phyloP scores from a whole-genome alignment of 148 eudicot genomes.

The Silene uniflora region DNA sequence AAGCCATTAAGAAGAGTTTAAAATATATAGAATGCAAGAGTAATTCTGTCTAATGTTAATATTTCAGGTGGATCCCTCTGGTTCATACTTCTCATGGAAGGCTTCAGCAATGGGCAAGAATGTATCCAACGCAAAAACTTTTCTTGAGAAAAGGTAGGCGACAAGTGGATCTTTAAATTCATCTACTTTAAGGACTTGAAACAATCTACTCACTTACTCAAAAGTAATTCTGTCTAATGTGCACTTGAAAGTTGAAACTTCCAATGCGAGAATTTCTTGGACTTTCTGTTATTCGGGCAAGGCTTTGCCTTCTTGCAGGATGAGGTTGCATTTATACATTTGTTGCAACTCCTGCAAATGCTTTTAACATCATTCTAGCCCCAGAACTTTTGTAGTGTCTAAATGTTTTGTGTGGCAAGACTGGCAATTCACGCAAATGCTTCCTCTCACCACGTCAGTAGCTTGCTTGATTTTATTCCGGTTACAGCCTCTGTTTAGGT shows the following conservation, averaged over 20 bases:
- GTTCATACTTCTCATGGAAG: constrained; percentile 97
- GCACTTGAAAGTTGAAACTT: neutral
- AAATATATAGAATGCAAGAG: no score
- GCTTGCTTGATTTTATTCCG: neutral
- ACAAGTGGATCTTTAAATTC: neutral
- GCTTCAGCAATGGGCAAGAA: constrained; percentile 99
- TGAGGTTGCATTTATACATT: neutral
- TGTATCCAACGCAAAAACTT: constrained; percentile 93
- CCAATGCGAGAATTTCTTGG: neutral
- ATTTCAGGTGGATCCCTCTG: constrained; percentile 85
- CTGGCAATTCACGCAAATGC: neutral
- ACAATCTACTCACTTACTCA: neutral
- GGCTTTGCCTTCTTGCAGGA: neutral
- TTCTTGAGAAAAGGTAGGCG: constrained; percentile 85
- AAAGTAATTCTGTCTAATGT: neutral
- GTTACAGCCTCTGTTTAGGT: neutral
- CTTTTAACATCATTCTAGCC: no score
- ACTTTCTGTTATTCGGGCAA: neutral
- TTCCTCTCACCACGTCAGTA: neutral
- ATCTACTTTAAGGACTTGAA: neutral
- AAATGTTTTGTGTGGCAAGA: no score
- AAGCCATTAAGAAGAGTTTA: neutral
- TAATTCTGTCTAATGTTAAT: no score
- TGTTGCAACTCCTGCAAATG: neutral
- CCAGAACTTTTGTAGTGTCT: no score